Base-by-base conservation (phyloP, 805 yeast genomes). In the Blastobotrys chiropterorum region DNA sequence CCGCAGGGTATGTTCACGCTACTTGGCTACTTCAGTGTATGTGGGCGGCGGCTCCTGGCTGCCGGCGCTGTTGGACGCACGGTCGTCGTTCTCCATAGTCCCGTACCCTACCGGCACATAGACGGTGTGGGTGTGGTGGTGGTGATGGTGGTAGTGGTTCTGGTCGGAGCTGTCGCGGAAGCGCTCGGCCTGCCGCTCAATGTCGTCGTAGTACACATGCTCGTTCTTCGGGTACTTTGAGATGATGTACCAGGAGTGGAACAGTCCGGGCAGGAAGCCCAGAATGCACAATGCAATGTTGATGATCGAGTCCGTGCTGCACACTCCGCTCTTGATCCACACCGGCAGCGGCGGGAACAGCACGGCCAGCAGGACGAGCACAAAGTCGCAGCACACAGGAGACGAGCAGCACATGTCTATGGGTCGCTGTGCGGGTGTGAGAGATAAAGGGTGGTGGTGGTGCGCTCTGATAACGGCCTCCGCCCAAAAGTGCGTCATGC, bases 341-440 rank as follows among this genome's bases (percentile, higher is more conserved):
- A 87, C 95, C 1, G 95, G 89, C 49, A 87, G 64, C 0, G 95
- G 95, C 0, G 95, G 95, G 60, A 84, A 74, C 59, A 87, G 65
- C 47, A 86, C 76, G 1, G 94, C 86, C 47, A 87, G 60, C 7
- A 87, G 69, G 15, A 83, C 85, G 44, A 87, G 74, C 15, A 85
- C 65, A 66, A 86, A 81, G 64, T 86, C 95, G 48, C 76, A 67
- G 53, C 73, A 72, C 49, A 56, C 56, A 5, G 44, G 44, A n/a
- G 50, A 48, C n/a, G n/a, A n/a, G n/a, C n/a, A n/a, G 41, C 50
- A 48, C 49, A 47, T 47, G 2, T 8, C 20, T 22, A n/a, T n/a
- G n/a, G n/a, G n/a, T n/a, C 14, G 11, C 20, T 42, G 6, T 15
- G 8, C 17, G n/a, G n/a, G n/a, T n/a, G n/a, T n/a, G n/a, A n/a